Base-by-base conservation (phyloP, 2,329 filamentous ascomycete genomes). In the Ophiosphaerella herpotricha region DNA sequence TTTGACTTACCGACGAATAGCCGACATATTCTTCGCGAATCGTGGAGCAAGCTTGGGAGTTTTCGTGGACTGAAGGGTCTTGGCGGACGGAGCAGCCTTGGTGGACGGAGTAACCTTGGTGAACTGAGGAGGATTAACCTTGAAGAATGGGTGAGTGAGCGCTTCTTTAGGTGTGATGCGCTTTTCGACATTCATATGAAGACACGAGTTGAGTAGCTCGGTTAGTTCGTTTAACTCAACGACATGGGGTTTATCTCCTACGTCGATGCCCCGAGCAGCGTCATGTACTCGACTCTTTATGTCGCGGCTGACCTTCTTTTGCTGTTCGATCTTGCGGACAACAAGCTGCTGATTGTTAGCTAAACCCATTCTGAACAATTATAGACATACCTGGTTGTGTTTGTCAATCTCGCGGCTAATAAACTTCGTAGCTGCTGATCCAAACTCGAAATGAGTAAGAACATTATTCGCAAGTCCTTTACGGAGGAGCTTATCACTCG, bases 131-230 rank as follows among this genome's bases (percentile, higher is more conserved):
- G 48, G 63, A 42, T 61, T 62, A 40, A 46, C 56, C n/a, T 54
- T 78, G 63, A 97, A 91, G 74, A 97, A 97, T 1, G 89, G 89
- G 77, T 97, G 93, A 67, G 86, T 87, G 63, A 97, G 77, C 41
- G 94, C 94, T 66, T 97, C 92, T 12, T 82, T 79, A 0, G 94
- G 90, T 39, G 89, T 93, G 65, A 94, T 89, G 55, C 94, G 84
- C 79, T 95, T 96, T 71, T 96, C 92, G 1, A 93, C 91, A 68
- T 97, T 96, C 57, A 97, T 81, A 50, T 87, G 85, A 57, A 99
- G 79, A 70, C 92, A 97, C 47, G 89, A 87, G 67, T 96, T 92
- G 49, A 99, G 77, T 41, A 99, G 77, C 73, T 97, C 92, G 60
- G 91, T 81, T 73, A 99, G 96, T 45, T 88, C 80, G 51, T 88